Percentiles rank a stretch among this genome's conserved stretches.
Conservation (phyloP, 73 alveolate genomes). For the Urostyla sp. region DNA sequence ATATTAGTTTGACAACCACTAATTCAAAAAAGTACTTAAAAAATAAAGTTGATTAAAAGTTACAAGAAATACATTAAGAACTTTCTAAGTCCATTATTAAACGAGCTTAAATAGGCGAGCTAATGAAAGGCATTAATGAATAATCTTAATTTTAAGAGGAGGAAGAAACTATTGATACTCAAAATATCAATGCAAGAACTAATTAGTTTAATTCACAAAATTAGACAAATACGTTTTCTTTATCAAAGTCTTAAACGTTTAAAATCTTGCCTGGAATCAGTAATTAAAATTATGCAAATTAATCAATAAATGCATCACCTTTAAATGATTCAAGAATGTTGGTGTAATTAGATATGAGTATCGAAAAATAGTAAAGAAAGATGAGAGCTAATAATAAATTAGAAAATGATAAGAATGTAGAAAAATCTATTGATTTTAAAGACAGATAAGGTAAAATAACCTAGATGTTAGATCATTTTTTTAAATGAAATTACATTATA, state of each 20-base stretch:
- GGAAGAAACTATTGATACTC: not conserved
- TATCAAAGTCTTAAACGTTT: not conserved
- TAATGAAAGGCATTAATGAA: conserved; percentile 3
- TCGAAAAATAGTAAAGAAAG: not conserved
- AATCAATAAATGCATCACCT: not conserved
- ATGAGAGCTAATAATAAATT: not conserved
- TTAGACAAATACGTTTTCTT: not conserved
- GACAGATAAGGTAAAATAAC: not conserved
- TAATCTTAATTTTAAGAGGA: too few relatives aligned
- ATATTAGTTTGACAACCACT: not conserved
- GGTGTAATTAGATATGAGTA: not conserved
- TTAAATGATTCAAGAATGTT: not conserved
- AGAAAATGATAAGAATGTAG: not conserved
- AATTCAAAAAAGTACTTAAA: not conserved
- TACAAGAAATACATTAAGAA: not conserved
- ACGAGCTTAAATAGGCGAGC: not conserved
- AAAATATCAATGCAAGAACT: conserved; percentile 6
- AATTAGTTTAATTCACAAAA: not conserved
- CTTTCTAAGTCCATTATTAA: conserved; percentile 20
- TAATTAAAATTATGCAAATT: not conserved
- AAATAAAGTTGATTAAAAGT: not conserved
- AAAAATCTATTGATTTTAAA: not conserved
- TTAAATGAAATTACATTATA: too few relatives aligned
- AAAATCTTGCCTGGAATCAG: conserved; percentile 23
- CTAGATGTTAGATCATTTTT: conserved; percentile 22